A percentile compares a stretch with the other conserved stretches of the same genome.
phyloP scores from a whole-genome alignment of 805 yeast species.

The Starmerella etchellsii region DNA sequence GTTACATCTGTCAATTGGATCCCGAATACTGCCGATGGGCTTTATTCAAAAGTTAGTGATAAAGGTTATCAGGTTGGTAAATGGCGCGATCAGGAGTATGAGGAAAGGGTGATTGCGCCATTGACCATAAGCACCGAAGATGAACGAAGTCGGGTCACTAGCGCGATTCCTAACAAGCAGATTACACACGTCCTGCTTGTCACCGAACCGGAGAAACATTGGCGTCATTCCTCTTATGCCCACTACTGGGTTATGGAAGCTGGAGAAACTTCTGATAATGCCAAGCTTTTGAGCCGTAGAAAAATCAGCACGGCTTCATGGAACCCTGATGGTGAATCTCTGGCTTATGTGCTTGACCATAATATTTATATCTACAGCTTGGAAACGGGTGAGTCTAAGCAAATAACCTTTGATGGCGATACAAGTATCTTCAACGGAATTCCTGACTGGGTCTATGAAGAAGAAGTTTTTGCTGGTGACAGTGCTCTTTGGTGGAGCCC shows the following conservation, averaged over 20 bases:
- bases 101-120: conserved; percentile 5
- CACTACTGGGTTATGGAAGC: conserved; percentile 39
- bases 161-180: conserved; percentile 29
- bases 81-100: conserved; percentile 22
- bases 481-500: conserved; percentile 84
- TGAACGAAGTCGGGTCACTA: conserved; percentile 21
- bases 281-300: conserved; percentile 23
- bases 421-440: conserved; percentile 66
- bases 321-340: conserved; percentile 56
- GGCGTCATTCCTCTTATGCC: conserved; percentile 58
- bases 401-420: conserved; percentile 60
- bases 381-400: conserved; percentile 26
- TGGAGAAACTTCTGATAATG: conserved; percentile 20
- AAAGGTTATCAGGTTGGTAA: conserved; percentile 31
- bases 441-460: conserved; percentile 93
- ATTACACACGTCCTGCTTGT: conserved; percentile 39
- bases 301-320: conserved; percentile 48
- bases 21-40: conserved; percentile 17
- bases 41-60: conserved; percentile 6
- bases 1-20: conserved; percentile 15
- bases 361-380: conserved; percentile 45
- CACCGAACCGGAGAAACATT: conserved; percentile 40
- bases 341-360: conserved; percentile 58
- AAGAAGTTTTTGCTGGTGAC: conserved; percentile 64
- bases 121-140: conserved; percentile 30